Conservation (phyloP, 1,139 yeast genomes). For the Arxiozyma bovina region DNA sequence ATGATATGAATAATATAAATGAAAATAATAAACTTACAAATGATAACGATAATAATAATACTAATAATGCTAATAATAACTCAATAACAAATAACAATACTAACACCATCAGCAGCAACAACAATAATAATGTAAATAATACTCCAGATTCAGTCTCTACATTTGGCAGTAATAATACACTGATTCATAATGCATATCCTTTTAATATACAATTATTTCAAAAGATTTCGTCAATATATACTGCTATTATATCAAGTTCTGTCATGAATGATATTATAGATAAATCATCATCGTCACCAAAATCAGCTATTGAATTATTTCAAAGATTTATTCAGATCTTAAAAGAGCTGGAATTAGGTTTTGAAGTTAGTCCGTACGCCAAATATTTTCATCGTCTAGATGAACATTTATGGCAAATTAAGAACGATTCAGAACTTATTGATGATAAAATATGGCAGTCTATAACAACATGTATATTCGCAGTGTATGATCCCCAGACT, state of each 20-base stretch:
- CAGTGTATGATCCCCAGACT: conserved; percentile 24
- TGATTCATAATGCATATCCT: neutral
- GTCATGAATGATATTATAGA: conserved; percentile 17
- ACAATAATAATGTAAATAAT: conserved; percentile 4
- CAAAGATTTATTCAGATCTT: conserved; percentile 30
- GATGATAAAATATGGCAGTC: conserved; percentile 27
- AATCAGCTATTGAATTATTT: conserved; percentile 29
- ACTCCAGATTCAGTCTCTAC: conserved; percentile 4
- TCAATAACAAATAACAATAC: neutral
- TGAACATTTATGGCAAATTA: conserved; percentile 26
- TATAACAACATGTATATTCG: conserved; percentile 22
- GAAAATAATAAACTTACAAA: neutral
- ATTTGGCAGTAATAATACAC: conserved; percentile 6
- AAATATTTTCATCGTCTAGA: conserved; percentile 26
- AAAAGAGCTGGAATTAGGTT: conserved; percentile 26
- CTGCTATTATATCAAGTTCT: conserved; percentile 17
- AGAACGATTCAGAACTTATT: conserved; percentile 23
- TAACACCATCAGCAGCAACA: too few species aligned
- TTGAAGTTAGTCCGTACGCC: conserved; percentile 27
- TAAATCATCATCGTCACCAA: conserved; percentile 27
- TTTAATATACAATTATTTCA: conserved; percentile 13
- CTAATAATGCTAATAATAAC: neutral
- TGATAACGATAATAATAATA: neutral
- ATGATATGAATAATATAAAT: neutral
- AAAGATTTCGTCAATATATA: conserved; percentile 25